Percentiles rank a stretch among this genome's conserved stretches.
phyloP scores from a whole-genome alignment of 2,329 filamentous ascomycete species.

The Fusarium brevicatenulatum region DNA sequence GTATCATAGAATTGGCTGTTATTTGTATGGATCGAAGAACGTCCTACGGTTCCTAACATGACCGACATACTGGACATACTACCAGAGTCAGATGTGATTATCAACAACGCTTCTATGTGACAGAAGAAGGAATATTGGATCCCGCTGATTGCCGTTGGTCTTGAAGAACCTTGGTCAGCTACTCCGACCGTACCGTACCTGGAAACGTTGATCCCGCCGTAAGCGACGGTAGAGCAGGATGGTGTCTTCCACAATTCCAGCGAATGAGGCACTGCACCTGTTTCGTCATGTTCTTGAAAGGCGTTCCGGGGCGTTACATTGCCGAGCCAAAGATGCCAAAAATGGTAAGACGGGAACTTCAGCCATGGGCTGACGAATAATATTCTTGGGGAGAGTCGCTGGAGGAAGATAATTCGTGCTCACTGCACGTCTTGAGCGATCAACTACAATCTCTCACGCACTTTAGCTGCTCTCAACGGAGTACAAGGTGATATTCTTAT shows the following conservation, averaged over 20 bases:
- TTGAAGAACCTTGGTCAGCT: conserved; percentile 4
- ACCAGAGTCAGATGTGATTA: conserved; percentile 4
- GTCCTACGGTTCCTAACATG: neutral
- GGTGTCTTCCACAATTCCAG: conserved; percentile 8
- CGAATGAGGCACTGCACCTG: conserved; percentile 19
- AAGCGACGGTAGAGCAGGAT: conserved; percentile 38
- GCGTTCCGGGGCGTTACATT: conserved; percentile 26
- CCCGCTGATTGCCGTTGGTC: conserved; percentile 10
- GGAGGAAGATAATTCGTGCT: neutral
- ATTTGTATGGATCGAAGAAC: neutral
- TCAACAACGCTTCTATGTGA: conserved; percentile 5
- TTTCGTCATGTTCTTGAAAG: conserved; percentile 37
- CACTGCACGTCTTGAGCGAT: neutral
- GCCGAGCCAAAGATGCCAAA: neutral
- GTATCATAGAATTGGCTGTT: neutral
- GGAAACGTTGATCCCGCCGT: conserved; percentile 41
- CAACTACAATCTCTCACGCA: neutral
- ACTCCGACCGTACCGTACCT: conserved; percentile 6
- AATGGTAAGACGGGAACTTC: conserved; percentile 6
- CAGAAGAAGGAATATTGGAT: conserved; percentile 17
- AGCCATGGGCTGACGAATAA: conserved; percentile 5
- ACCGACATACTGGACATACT: neutral
- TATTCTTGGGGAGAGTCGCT: conserved; percentile 1
- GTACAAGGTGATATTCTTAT: conserved; percentile 9
- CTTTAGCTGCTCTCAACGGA: neutral